Evolutionary conservation across 2,329 filamentous ascomycete species (phyloP).

Genomic region (Ophiostoma himal-ulmi): DNA sequence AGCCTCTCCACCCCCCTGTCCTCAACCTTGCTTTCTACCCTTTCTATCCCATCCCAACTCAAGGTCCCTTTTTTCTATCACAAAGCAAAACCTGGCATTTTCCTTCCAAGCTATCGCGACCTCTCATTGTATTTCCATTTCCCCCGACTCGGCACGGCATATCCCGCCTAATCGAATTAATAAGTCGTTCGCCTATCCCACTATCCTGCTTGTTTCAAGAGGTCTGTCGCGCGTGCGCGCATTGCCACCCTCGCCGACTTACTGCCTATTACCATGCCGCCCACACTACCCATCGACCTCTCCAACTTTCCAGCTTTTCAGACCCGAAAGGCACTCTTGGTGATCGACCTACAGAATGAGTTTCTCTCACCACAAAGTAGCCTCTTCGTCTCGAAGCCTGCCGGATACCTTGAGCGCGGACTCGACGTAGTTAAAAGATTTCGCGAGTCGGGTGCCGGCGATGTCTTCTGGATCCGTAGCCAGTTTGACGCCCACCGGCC

Average conservation of each 20-base stretch:
- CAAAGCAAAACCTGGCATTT: not conserved
- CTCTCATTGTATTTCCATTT: not conserved
- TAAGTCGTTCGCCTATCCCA: not conserved
- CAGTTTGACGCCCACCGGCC: slow-evolving; percentile 61
- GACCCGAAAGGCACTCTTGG: slow-evolving; percentile 64
- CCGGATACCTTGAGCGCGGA: slow-evolving; percentile 62
- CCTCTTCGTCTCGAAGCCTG: slow-evolving; percentile 58
- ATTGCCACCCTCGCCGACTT: not conserved
- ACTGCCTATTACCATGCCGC: slow-evolving; percentile 23
- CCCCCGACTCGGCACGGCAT: not conserved
- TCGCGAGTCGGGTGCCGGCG: slow-evolving; percentile 59
- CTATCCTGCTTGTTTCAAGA: not conserved
- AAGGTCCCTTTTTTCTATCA: not conserved
- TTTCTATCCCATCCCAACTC: not conserved
- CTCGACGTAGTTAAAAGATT: slow-evolving; percentile 64
- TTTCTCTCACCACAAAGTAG: slow-evolving; percentile 66
- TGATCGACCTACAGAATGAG: slow-evolving; percentile 87
- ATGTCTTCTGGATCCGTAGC: slow-evolving; percentile 80
- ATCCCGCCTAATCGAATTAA: not conserved
- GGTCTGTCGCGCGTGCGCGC: not conserved
- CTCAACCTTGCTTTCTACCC: not conserved
- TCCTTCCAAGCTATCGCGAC: not conserved
- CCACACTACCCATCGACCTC: slow-evolving; percentile 54
- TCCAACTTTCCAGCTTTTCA: slow-evolving; percentile 50
- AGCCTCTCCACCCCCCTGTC: not conserved